Evolutionary conservation across 768 basidiomycete species (phyloP).

Genomic region (Agrocybe pediades): DNA sequence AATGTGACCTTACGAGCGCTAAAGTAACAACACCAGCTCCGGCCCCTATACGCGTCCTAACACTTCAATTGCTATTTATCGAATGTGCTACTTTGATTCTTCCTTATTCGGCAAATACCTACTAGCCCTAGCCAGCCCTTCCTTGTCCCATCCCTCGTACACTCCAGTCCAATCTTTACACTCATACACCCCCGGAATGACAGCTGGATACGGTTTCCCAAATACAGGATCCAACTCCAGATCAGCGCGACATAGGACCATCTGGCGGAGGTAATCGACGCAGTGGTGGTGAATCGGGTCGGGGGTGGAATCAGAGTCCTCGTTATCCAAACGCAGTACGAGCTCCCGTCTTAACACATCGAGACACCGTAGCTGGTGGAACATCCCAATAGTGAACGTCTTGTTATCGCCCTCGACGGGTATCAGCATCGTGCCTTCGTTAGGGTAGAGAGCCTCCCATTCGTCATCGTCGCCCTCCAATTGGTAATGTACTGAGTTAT

Average conservation of each 20-base stretch:
- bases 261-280: conserved; percentile 40
- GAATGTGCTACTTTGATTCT: too few species aligned
- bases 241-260: conserved; percentile 39
- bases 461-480: conserved; percentile 23
- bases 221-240: conserved; percentile 31
- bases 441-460: conserved; percentile 30
- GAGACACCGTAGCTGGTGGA: conserved; percentile 40
- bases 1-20: too few species aligned
- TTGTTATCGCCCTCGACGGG: conserved; percentile 28
- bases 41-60: too few species aligned
- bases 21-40: too few species aligned
- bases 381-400: conserved; percentile 35
- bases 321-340: neutral
- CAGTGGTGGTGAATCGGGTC: conserved; percentile 31
- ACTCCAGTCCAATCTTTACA: conserved; percentile 7
- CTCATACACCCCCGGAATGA: conserved; percentile 1
- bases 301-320: neutral
- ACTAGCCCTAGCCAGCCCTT: too few species aligned
- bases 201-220: neutral
- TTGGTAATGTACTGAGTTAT: neutral
- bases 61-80: too few species aligned
- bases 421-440: conserved; percentile 13
- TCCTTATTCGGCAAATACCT: too few species aligned
- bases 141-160: too few species aligned
- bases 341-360: conserved; percentile 20